Conservation (phyloP, 805 yeast species). For the Starmerella floris region DNA sequence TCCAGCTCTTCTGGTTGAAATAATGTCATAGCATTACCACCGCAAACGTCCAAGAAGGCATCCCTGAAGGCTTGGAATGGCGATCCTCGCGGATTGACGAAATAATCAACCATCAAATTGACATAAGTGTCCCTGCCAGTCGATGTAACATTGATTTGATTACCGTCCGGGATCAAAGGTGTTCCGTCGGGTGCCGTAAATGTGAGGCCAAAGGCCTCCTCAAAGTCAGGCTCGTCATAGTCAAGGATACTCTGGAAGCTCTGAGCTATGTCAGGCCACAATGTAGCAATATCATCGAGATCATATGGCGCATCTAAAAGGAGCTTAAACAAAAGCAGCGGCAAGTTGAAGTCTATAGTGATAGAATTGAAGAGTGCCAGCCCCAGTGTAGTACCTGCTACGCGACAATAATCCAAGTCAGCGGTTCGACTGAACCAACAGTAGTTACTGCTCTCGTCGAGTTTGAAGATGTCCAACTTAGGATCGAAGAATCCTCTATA, state of each 20-base stretch:
- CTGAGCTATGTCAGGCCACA: slow-evolving; percentile 55
- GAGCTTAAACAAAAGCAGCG: slow-evolving; percentile 63
- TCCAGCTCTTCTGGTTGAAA: slow-evolving; percentile 76
- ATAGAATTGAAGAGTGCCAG: slow-evolving; percentile 85
- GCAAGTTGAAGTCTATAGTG: slow-evolving; percentile 67
- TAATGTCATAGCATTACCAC: slow-evolving; percentile 65
- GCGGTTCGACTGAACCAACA: slow-evolving; percentile 50
- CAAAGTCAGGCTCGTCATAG: slow-evolving; percentile 34
- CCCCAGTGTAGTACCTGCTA: slow-evolving; percentile 78
- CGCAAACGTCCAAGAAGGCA: slow-evolving; percentile 68
- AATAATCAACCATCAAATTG: slow-evolving; percentile 46
- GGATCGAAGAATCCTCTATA: slow-evolving; percentile 60
- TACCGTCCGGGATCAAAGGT: slow-evolving; percentile 51
- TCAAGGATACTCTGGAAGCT: slow-evolving; percentile 38
- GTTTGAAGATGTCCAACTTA: slow-evolving; percentile 49
- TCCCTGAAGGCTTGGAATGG: slow-evolving; percentile 42
- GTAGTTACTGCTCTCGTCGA: slow-evolving; percentile 52
- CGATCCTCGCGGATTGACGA: slow-evolving; percentile 35
- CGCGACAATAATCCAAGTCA: slow-evolving; percentile 36
- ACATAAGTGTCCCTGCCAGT: slow-evolving; percentile 50
- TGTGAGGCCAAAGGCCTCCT: slow-evolving; percentile 38
- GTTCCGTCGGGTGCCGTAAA: slow-evolving; percentile 54
- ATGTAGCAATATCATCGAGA: slow-evolving; percentile 50
- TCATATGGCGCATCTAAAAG: slow-evolving; percentile 43
- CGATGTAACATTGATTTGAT: slow-evolving; percentile 39